Evolutionary conservation across 1,284 basidiomycete genomes (phyloP).

Genomic region (Phaffia rhodozyma): DNA sequence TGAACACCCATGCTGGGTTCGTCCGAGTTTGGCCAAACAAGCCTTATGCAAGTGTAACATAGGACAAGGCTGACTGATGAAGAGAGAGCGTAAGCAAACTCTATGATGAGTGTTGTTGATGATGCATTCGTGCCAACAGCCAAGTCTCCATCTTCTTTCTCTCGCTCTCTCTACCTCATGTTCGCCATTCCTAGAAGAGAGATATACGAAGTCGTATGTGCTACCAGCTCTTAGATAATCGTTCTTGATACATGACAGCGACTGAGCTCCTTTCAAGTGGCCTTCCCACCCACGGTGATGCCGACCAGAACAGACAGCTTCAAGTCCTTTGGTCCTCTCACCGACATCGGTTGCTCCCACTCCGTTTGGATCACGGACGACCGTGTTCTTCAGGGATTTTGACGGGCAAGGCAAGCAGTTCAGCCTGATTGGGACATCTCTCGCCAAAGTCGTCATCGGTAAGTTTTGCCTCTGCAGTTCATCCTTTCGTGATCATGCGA

Average conservation of each 20-base stretch:
- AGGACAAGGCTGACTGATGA: no score
- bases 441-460: constrained; percentile 5
- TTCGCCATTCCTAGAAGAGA: background rate
- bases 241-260: background rate
- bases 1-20: no score
- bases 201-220: constrained; percentile 1
- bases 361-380: background rate
- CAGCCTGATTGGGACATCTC: background rate
- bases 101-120: no score
- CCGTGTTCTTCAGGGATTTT: background rate
- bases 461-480: background rate
- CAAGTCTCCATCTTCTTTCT: background rate
- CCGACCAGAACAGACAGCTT: background rate
- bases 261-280: background rate
- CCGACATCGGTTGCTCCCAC: background rate
- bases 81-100: no score
- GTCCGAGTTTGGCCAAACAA: no score
- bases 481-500: background rate
- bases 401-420: constrained; percentile 2
- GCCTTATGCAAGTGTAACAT: no score
- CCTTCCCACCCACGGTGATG: background rate
- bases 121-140: background rate
- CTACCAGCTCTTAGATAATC: background rate
- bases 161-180: background rate
- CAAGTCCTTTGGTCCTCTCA: background rate